These are phyloP conservation scores for Lichtheimia corymbifera DNA, from an alignment of 371 early-diverging fungal genomes.

Conservation along the genomic window DNA sequence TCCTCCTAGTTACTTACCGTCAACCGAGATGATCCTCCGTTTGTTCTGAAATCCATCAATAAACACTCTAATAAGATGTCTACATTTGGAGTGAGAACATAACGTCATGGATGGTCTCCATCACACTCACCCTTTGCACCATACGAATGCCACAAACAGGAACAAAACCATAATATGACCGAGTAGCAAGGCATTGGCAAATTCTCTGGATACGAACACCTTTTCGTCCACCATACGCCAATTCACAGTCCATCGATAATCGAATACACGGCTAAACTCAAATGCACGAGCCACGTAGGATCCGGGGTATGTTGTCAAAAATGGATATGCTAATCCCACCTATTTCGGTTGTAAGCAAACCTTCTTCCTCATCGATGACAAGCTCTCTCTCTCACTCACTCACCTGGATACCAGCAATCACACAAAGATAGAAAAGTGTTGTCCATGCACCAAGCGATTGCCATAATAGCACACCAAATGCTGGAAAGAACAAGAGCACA, in stretches of 20 bases:
- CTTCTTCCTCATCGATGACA: neutral
- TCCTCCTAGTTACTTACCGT: slow-evolving; percentile 28
- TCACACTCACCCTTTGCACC: slow-evolving; percentile 48
- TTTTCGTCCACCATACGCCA: slow-evolving; percentile 83
- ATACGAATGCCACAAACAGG: slow-evolving; percentile 55
- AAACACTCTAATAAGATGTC: slow-evolving; percentile 5
- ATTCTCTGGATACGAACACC: slow-evolving; percentile 62
- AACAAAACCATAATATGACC: slow-evolving; percentile 64
- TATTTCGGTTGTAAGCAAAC: slow-evolving; percentile 13
- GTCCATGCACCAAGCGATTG: slow-evolving; percentile 53
- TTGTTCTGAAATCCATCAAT: slow-evolving; percentile 8
- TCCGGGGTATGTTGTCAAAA: slow-evolving; percentile 56
- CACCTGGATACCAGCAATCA: slow-evolving; percentile 62
- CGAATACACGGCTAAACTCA: slow-evolving; percentile 83
- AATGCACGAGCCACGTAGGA: slow-evolving; percentile 81
- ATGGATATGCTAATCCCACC: slow-evolving; percentile 71
- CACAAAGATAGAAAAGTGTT: slow-evolving; percentile 47
- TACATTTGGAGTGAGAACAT: neutral
- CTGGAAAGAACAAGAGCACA: slow-evolving; percentile 86
- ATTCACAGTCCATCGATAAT: slow-evolving; percentile 92
- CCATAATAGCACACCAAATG: slow-evolving; percentile 72
- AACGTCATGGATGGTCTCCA: neutral
- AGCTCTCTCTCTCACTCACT: neutral
- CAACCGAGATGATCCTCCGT: slow-evolving; percentile 21
- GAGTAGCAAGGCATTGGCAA: slow-evolving; percentile 61